Percentiles rank a stretch among this genome's conserved stretches.
Conservation (phyloP, 2,329 filamentous ascomycete genomes). For the Ilyonectria mors-panacis region DNA sequence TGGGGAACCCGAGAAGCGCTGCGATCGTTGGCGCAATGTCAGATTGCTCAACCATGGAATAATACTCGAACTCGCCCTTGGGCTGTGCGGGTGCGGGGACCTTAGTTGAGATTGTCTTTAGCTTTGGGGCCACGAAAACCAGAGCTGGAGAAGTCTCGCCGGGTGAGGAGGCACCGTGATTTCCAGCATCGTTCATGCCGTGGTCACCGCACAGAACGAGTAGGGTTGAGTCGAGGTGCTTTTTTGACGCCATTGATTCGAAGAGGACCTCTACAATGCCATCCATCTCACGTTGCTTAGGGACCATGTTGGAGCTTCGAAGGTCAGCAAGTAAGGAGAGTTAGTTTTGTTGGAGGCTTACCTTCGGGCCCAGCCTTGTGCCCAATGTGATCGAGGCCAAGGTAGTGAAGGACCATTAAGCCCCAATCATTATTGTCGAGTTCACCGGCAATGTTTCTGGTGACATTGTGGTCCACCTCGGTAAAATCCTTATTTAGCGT, state of each 20-base stretch:
- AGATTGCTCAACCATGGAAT: conserved; percentile 89
- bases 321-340: conserved; percentile 14
- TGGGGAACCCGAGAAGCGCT: conserved; percentile 87
- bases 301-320: conserved; percentile 86
- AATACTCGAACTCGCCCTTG: conserved; percentile 84
- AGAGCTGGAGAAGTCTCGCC: conserved; percentile 96
- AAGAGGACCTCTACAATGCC: conserved; percentile 83
- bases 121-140: conserved; percentile 90
- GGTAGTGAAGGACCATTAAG: conserved; percentile 93
- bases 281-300: conserved; percentile 97
- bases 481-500: conserved; percentile 82
- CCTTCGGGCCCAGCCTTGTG: conserved; percentile 92
- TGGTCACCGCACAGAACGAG: conserved; percentile 94
- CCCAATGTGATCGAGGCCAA: conserved; percentile 96
- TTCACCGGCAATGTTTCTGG: conserved; percentile 86
- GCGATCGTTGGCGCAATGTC: conserved; percentile 93
- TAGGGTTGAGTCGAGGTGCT: conserved; percentile 83
- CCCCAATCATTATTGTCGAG: conserved; percentile 87
- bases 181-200: conserved; percentile 99
- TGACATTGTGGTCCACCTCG: conserved; percentile 98
- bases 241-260: conserved; percentile 77
- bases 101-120: conserved; percentile 68
- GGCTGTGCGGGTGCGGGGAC: conserved; percentile 69
- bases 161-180: conserved; percentile 93
- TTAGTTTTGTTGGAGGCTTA: conserved; percentile 51